Evolutionary conservation across 352 stramenopile genomes (phyloP).

Genomic region (Pythium aphanidermatum): DNA sequence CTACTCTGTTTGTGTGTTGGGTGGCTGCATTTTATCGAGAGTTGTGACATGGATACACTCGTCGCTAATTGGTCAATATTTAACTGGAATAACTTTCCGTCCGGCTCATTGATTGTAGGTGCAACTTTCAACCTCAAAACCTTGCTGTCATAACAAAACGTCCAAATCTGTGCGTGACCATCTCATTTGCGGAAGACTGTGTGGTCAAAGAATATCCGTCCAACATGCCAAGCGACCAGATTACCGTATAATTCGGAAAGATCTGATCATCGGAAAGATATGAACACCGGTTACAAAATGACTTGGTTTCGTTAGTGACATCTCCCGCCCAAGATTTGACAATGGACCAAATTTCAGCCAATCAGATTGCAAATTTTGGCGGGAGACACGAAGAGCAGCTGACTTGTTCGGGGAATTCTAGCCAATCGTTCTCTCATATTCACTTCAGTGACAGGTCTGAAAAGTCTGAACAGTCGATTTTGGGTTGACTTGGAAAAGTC

Average conservation of each 20-base stretch:
- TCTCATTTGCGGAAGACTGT: too few species aligned
- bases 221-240: too few species aligned
- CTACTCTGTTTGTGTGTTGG: too few species aligned
- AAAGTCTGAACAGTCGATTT: neutral
- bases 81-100: too few species aligned
- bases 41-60: too few species aligned
- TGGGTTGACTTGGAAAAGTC: neutral
- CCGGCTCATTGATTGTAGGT: too few species aligned
- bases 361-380: slow-evolving; percentile 3
- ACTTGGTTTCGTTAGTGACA: slow-evolving; percentile 1
- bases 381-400: neutral
- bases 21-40: too few species aligned
- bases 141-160: too few species aligned
- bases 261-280: slow-evolving; percentile 8
- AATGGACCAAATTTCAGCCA: neutral
- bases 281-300: slow-evolving; percentile 5
- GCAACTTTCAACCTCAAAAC: too few species aligned
- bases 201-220: too few species aligned
- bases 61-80: too few species aligned
- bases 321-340: slow-evolving; percentile 1
- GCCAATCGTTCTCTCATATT: neutral
- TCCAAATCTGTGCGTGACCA: too few species aligned
- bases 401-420: neutral
- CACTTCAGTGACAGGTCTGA: slow-evolving; percentile 4
- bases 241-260: slow-evolving; percentile 5